phyloP scores from a whole-genome alignment of 1,139 yeast genomes.

The Pichiaceae sp. region DNA sequence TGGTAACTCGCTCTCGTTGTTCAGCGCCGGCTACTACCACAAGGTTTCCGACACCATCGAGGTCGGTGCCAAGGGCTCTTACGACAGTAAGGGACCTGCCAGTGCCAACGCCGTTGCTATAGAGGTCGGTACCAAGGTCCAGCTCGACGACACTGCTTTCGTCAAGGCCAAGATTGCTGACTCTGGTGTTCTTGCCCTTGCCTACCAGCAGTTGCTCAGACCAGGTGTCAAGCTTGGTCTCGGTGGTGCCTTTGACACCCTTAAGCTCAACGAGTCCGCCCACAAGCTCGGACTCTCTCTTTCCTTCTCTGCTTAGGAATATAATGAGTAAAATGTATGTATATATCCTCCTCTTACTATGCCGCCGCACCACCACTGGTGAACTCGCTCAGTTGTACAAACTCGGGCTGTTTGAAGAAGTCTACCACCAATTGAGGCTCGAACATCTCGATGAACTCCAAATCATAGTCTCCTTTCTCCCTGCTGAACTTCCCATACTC shows the following conservation, averaged over 20 bases:
- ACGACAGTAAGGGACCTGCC: conserved; percentile 78
- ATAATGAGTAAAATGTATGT: not conserved
- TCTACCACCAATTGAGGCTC: conserved; percentile 18
- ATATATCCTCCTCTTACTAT: not conserved
- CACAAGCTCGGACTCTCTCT: conserved; percentile 96
- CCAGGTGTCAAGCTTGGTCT: conserved; percentile 97
- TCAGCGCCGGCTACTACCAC: conserved; percentile 97
- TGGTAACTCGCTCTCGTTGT: conserved; percentile 81
- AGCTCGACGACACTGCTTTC: conserved; percentile 77
- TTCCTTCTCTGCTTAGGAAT: conserved; percentile 40
- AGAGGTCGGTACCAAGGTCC: conserved; percentile 95
- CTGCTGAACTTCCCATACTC: conserved; percentile 90
- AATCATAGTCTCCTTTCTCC: conserved; percentile 87
- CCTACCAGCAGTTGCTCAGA: conserved; percentile 92
- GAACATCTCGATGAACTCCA: conserved; percentile 41
- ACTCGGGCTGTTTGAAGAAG: conserved; percentile 14
- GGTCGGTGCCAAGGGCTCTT: conserved; percentile 97
- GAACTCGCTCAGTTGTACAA: conserved; percentile 17
- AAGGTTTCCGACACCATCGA: conserved; percentile 83
- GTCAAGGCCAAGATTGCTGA: conserved; percentile 97
- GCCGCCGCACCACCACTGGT: not conserved
- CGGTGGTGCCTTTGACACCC: conserved; percentile 95
- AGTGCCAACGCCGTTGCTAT: conserved; percentile 57
- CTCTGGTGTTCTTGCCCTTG: conserved; percentile 88
- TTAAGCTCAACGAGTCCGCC: conserved; percentile 93